Percentiles rank a stretch among this genome's conserved stretches.
Evolutionary conservation across 2,329 filamentous ascomycete genomes (phyloP).

Genomic region (Graphilbum fragrans): DNA sequence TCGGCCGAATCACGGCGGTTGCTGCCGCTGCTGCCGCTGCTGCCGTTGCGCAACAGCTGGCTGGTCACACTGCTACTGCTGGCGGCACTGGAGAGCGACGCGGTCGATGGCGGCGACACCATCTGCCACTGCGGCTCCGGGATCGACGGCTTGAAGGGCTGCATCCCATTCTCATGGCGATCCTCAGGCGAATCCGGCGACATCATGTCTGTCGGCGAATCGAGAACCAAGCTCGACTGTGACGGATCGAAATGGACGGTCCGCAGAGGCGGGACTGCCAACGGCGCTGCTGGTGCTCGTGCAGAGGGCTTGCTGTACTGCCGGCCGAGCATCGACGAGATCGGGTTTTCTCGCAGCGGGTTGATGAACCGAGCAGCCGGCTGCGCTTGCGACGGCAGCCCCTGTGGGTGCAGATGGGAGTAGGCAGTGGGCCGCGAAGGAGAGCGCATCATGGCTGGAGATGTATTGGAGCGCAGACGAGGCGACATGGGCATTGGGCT

Average conservation of each 20-base stretch:
- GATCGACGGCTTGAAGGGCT: constrained; percentile 22
- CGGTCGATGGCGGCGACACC: constrained; percentile 26
- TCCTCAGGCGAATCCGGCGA: too few relatives aligned
- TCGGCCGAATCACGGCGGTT: not conserved
- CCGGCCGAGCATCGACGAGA: constrained; percentile 7
- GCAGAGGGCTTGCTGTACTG: not conserved
- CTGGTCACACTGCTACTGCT: constrained; percentile 7
- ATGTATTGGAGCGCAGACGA: constrained; percentile 40
- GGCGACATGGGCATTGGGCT: constrained; percentile 19
- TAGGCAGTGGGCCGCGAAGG: not conserved
- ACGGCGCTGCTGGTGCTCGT: not conserved
- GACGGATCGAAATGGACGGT: constrained; percentile 19
- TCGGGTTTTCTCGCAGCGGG: constrained; percentile 11
- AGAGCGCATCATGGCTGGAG: constrained; percentile 22
- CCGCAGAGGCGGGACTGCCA: not conserved
- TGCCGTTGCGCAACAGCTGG: constrained; percentile 6
- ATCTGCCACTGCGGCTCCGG: constrained; percentile 36
- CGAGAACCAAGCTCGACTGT: constrained; percentile 24
- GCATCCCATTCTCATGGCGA: constrained; percentile 5
- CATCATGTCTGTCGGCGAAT: constrained; percentile 24
- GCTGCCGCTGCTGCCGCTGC: not conserved
- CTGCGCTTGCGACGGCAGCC: not conserved
- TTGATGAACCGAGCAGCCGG: constrained; percentile 1
- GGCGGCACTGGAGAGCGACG: constrained; percentile 10
- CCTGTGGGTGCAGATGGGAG: not conserved